phyloP scores from a whole-genome alignment of 1,284 basidiomycete species.

The Acaromyces ingoldii region DNA sequence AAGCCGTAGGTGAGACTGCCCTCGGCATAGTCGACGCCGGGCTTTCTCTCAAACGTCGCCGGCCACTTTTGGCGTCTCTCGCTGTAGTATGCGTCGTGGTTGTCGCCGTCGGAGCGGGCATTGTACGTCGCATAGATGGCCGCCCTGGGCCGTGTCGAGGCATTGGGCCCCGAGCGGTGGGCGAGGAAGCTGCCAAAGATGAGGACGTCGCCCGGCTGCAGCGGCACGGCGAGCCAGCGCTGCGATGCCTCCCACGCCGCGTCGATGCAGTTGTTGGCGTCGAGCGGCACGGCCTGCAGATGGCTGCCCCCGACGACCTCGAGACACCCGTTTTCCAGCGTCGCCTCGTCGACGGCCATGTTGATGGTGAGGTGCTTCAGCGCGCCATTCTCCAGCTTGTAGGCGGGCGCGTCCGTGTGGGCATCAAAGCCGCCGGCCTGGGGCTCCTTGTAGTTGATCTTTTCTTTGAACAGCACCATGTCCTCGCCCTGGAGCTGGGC shows the following conservation, averaged over 20 bases:
- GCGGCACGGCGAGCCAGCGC: slow-evolving; percentile 42
- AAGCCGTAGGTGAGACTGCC: slow-evolving; percentile 15
- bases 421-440: slow-evolving; percentile 47
- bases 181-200: slow-evolving; percentile 50
- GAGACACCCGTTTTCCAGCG: slow-evolving; percentile 44
- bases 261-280: slow-evolving; percentile 41
- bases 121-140: slow-evolving; percentile 51
- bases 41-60: slow-evolving; percentile 38
- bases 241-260: slow-evolving; percentile 38
- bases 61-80: slow-evolving; percentile 45
- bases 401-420: slow-evolving; percentile 43
- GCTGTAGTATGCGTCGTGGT: slow-evolving; percentile 45
- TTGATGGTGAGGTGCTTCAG: slow-evolving; percentile 32
- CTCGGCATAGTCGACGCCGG: slow-evolving; percentile 41
- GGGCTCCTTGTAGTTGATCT: slow-evolving; percentile 51
- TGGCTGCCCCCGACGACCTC: slow-evolving; percentile 48
- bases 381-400: slow-evolving; percentile 11
- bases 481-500: slow-evolving; percentile 34
- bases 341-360: slow-evolving; percentile 47
- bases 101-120: slow-evolving; percentile 45
- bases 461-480: slow-evolving; percentile 48
- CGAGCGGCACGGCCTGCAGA: slow-evolving; percentile 30
- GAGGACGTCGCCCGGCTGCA: slow-evolving; percentile 41
- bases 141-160: slow-evolving; percentile 28
- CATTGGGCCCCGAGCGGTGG: slow-evolving; percentile 45